Conservation (phyloP, 148 eudicot genomes). For the Amaranthus cruentus region DNA sequence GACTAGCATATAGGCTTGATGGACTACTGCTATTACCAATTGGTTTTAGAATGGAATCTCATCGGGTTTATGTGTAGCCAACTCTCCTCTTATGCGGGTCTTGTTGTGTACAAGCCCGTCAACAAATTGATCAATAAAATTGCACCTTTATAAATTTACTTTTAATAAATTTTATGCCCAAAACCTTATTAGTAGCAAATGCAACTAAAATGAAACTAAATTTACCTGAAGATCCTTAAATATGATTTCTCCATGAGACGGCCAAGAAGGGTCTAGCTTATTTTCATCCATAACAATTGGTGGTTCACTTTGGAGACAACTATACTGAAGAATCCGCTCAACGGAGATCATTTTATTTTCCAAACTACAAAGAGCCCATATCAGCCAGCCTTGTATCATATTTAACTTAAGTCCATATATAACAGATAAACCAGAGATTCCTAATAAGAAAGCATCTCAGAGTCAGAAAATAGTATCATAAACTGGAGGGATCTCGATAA, state of each 20-base stretch:
- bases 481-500: no score
- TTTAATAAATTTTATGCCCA: no score
- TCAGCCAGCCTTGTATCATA: constrained; percentile 33
- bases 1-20: no score
- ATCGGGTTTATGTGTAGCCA: no score
- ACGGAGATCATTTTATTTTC: constrained; percentile 63
- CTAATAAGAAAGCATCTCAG: constrained; percentile 9
- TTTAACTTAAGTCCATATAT: constrained; percentile 55
- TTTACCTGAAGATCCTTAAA: constrained; percentile 43
- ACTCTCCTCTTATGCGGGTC: no score
- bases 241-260: constrained; percentile 41
- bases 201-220: background rate
- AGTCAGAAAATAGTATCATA: no score
- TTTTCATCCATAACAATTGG: constrained; percentile 47
- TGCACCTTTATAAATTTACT: no score
- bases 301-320: constrained; percentile 44
- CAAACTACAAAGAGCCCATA: constrained; percentile 39
- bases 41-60: no score
- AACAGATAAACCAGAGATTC: constrained; percentile 57
- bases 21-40: no score
- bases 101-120: no score
- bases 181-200: background rate
- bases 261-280: constrained; percentile 45
- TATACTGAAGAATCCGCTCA: constrained; percentile 59
- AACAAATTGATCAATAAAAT: no score